These are phyloP conservation scores for Phytophthora ramorum DNA, from an alignment of 352 stramenopile genomes.

Conservation along the genomic window DNA sequence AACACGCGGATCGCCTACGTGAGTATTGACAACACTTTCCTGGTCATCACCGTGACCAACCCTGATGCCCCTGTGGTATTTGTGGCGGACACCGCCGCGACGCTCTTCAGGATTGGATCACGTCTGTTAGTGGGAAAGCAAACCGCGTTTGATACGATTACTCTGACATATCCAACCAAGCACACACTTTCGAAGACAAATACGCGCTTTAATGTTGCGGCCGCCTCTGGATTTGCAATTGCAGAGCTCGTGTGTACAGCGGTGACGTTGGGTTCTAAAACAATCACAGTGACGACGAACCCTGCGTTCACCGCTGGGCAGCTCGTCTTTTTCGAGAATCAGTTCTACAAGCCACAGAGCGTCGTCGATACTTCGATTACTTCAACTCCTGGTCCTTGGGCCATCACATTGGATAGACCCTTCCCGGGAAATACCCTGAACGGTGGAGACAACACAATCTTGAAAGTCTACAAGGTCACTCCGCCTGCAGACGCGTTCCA, in stretches of 20 bases:
- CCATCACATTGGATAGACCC: conserved; percentile 44
- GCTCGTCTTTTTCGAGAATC: neutral
- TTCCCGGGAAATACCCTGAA: conserved; percentile 49
- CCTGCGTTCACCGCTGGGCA: conserved; percentile 22
- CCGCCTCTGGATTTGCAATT: neutral
- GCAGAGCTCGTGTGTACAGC: neutral
- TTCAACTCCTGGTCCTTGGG: conserved; percentile 1
- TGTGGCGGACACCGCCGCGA: neutral
- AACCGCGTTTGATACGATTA: conserved; percentile 1
- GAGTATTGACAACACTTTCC: neutral
- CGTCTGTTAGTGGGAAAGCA: conserved; percentile 23
- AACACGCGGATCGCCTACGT: neutral
- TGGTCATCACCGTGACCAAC: neutral
- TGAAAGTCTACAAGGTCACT: conserved; percentile 35
- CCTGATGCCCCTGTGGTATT: neutral
- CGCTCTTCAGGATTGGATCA: conserved; percentile 34
- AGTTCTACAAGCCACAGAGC: conserved; percentile 49
- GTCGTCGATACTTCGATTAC: conserved; percentile 11
- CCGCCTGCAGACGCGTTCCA: conserved; percentile 36
- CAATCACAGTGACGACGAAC: conserved; percentile 9
- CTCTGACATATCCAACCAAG: conserved; percentile 34
- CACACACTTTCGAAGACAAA: conserved; percentile 28
- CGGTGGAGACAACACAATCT: conserved; percentile 17
- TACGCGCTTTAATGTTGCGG: conserved; percentile 23
- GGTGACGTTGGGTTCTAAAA: conserved; percentile 18